A percentile compares a stretch with the other conserved stretches of the same genome.
phyloP scores from a whole-genome alignment of 2,329 filamentous ascomycete species.

The Hymenoscyphus albidus region DNA sequence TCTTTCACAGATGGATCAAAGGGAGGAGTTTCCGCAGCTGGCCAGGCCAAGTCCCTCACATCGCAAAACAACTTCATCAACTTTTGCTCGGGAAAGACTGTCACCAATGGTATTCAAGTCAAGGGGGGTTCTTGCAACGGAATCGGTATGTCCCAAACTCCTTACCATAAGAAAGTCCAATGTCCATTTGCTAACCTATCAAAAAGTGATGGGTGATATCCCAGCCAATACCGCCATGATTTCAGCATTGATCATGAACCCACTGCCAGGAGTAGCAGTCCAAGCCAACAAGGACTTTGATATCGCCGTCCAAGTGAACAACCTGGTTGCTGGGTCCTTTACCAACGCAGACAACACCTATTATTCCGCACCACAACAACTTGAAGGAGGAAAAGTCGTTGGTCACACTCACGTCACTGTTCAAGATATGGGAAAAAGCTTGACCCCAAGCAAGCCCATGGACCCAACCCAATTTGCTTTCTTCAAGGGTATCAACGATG shows the following conservation, averaged over 20 bases:
- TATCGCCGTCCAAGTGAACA: conserved; percentile 36
- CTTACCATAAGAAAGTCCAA: not conserved
- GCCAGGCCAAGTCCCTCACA: conserved; percentile 29
- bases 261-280: conserved; percentile 17
- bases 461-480: conserved; percentile 37
- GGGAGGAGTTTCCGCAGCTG: conserved; percentile 25
- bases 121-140: conserved; percentile 57
- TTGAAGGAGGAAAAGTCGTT: conserved; percentile 35
- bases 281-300: conserved; percentile 22
- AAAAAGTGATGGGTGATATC: conserved; percentile 36
- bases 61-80: conserved; percentile 37
- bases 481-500: conserved; percentile 43
- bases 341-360: conserved; percentile 39
- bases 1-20: conserved; percentile 30
- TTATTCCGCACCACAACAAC: conserved; percentile 38
- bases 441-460: conserved; percentile 32
- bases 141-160: conserved; percentile 17
- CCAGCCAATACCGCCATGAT: conserved; percentile 33
- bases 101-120: conserved; percentile 60
- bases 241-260: conserved; percentile 30
- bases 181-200: not conserved
- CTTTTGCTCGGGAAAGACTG: conserved; percentile 36
- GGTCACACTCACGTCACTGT: conserved; percentile 41
- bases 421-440: conserved; percentile 35
- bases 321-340: conserved; percentile 37